Conservation (phyloP, 768 basidiomycete genomes). For the Baorangia bicolor region DNA sequence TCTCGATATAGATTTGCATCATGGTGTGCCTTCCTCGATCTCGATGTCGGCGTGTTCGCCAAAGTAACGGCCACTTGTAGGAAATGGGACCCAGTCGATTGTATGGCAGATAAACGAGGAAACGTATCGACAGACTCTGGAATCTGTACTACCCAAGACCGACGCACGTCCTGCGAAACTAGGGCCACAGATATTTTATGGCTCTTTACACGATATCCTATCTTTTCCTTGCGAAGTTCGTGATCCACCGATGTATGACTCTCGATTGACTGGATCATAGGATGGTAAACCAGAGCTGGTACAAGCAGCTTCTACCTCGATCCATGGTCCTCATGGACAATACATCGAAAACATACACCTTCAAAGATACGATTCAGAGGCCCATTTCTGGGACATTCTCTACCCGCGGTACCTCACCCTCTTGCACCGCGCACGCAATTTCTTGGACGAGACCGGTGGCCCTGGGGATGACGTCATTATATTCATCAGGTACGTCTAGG, state of each 20-base stretch:
- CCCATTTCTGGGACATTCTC: conserved; percentile 35
- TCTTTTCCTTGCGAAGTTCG: conserved; percentile 89
- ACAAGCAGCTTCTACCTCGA: conserved; percentile 71
- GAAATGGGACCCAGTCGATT: conserved; percentile 93
- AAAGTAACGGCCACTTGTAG: conserved; percentile 35
- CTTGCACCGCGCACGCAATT: conserved; percentile 65
- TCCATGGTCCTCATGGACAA: conserved; percentile 18
- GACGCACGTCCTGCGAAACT: conserved; percentile 32
- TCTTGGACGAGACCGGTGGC: conserved; percentile 65
- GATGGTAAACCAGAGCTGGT: conserved; percentile 78
- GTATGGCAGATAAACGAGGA: conserved; percentile 92
- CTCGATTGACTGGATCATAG: conserved; percentile 36
- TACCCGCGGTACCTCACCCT: conserved; percentile 66
- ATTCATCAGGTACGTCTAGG: conserved; percentile 72
- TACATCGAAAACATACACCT: conserved; percentile 31
- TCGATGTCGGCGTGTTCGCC: neutral
- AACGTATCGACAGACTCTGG: conserved; percentile 66
- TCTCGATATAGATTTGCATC: conserved; percentile 70
- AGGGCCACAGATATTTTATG: conserved; percentile 76
- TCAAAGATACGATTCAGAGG: neutral
- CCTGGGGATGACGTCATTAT: conserved; percentile 71
- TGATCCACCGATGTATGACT: neutral
- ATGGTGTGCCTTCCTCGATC: conserved; percentile 15
- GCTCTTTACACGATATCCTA: conserved; percentile 90
- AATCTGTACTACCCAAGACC: conserved; percentile 37